phyloP scores from a whole-genome alignment of 495 filamentous ascomycete species.

The Penicillium bovifimosum region DNA sequence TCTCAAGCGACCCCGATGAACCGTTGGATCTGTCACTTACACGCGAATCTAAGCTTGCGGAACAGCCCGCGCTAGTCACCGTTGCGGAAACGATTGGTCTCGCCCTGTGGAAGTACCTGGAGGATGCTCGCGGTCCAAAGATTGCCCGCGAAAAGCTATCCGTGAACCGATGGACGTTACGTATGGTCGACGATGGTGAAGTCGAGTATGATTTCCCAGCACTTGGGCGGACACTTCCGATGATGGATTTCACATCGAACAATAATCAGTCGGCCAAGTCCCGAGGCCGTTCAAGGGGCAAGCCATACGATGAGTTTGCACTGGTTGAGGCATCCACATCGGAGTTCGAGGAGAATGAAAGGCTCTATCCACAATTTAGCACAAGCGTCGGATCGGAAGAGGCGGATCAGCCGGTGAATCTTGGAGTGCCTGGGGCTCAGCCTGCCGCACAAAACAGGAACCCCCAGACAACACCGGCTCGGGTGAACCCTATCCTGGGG shows the following conservation, averaged over 20 bases:
- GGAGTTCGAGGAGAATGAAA: slow-evolving; percentile 74
- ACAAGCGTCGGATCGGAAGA: slow-evolving; percentile 49
- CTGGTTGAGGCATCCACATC: slow-evolving; percentile 73
- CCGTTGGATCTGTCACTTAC: slow-evolving; percentile 75
- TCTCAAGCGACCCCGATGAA: slow-evolving; percentile 62
- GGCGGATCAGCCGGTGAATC: slow-evolving; percentile 30
- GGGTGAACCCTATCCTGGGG: slow-evolving; percentile 55
- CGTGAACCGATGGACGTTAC: slow-evolving; percentile 85
- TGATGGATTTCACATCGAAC: slow-evolving; percentile 83
- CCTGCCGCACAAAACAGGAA: slow-evolving; percentile 25
- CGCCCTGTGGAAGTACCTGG: slow-evolving; percentile 77
- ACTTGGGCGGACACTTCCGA: slow-evolving; percentile 68
- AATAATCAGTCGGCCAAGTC: slow-evolving; percentile 65
- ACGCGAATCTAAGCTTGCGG: slow-evolving; percentile 66
- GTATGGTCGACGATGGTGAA: slow-evolving; percentile 95
- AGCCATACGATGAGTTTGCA: slow-evolving; percentile 90
- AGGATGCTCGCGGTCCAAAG: slow-evolving; percentile 70
- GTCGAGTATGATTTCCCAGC: slow-evolving; percentile 95
- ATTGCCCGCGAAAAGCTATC: slow-evolving; percentile 66
- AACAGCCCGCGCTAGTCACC: slow-evolving; percentile 60
- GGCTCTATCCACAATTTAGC: slow-evolving; percentile 64
- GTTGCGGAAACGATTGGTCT: slow-evolving; percentile 90
- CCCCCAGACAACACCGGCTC: slow-evolving; percentile 17
- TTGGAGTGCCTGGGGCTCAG: slow-evolving; percentile 38
- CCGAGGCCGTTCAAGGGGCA: slow-evolving; percentile 68